phyloP scores from a whole-genome alignment of 257 asterid genomes.

The Linderniella brevidens region DNA sequence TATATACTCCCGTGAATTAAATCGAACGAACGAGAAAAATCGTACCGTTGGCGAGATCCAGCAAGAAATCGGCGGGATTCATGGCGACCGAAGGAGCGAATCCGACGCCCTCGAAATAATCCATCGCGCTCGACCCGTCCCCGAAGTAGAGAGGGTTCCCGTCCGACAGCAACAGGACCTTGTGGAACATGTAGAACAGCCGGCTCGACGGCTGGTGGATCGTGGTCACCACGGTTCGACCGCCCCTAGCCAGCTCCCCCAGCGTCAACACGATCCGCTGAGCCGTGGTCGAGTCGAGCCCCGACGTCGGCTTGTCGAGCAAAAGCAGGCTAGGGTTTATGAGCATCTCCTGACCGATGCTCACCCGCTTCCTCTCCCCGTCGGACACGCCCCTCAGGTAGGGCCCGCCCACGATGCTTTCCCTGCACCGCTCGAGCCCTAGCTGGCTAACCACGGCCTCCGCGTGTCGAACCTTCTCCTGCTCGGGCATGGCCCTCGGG shows the following conservation, averaged over 20 bases:
- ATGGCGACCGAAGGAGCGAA: slow-evolving; percentile 14
- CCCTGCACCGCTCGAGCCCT: slow-evolving; percentile 32
- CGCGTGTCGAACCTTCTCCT: slow-evolving; percentile 25
- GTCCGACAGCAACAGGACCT: slow-evolving; percentile 24
- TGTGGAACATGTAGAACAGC: slow-evolving; percentile 48
- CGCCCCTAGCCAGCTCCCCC: slow-evolving; percentile 35
- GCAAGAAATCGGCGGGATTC: slow-evolving; percentile 23
- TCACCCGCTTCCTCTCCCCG: slow-evolving; percentile 58
- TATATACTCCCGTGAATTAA: too few relatives aligned
- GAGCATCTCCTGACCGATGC: slow-evolving; percentile 65
- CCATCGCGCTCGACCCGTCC: slow-evolving; percentile 13
- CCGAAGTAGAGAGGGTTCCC: slow-evolving; percentile 21
- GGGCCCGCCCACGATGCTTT: slow-evolving; percentile 31
- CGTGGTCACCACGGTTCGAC: slow-evolving; percentile 48
- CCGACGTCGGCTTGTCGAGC: slow-evolving; percentile 63
- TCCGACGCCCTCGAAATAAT: slow-evolving; percentile 16
- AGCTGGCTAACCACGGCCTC: slow-evolving; percentile 41
- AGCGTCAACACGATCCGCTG: slow-evolving; percentile 40
- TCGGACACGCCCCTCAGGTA: slow-evolving; percentile 46
- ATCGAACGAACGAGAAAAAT: not conserved
- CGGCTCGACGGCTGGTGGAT: slow-evolving; percentile 68
- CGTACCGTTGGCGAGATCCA: slow-evolving; percentile 35
- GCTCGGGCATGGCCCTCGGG: slow-evolving; percentile 22
- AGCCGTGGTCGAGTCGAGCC: slow-evolving; percentile 59
- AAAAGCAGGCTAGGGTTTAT: slow-evolving; percentile 49